Conservation (phyloP, 345 rosid species). For the Nephelium lappaceum region DNA sequence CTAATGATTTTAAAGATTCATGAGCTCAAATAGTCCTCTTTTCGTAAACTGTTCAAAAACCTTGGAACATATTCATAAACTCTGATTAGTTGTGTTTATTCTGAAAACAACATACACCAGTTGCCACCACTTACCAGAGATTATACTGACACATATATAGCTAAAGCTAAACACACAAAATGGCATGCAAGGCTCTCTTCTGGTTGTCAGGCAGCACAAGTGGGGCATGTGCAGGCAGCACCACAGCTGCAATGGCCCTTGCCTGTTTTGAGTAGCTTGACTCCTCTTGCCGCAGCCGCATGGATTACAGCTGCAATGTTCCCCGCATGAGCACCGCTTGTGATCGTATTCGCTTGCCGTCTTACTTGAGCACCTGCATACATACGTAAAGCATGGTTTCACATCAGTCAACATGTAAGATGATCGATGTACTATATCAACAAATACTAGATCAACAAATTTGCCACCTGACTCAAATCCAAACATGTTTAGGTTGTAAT, state of each 20-base stretch:
- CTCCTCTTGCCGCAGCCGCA: conserved; percentile 44
- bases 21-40: neutral
- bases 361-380: conserved; percentile 37
- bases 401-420: too few relatives aligned
- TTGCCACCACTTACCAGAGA: neutral
- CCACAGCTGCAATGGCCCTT: conserved; percentile 43
- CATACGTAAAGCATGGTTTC: too few relatives aligned
- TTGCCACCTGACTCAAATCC: too few relatives aligned
- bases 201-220: conserved; percentile 35
- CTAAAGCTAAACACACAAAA: too few relatives aligned
- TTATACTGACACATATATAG: too few relatives aligned
- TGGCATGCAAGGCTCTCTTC: neutral
- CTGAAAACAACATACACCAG: neutral
- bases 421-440: too few relatives aligned
- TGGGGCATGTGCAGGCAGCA: conserved; percentile 38
- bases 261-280: conserved; percentile 19
- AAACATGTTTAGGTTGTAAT: too few relatives aligned
- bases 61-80: neutral
- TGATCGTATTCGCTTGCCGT: conserved; percentile 33
- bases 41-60: neutral
- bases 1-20: too few relatives aligned
- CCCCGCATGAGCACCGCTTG: conserved; percentile 57
- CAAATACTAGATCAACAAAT: too few relatives aligned
- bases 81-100: neutral
- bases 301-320: conserved; percentile 69